A percentile compares a stretch with the other conserved stretches of the same genome.
These are phyloP conservation scores for Penicillium sp. DNA, from an alignment of 2,329 filamentous ascomycete species.

Conservation along the genomic window DNA sequence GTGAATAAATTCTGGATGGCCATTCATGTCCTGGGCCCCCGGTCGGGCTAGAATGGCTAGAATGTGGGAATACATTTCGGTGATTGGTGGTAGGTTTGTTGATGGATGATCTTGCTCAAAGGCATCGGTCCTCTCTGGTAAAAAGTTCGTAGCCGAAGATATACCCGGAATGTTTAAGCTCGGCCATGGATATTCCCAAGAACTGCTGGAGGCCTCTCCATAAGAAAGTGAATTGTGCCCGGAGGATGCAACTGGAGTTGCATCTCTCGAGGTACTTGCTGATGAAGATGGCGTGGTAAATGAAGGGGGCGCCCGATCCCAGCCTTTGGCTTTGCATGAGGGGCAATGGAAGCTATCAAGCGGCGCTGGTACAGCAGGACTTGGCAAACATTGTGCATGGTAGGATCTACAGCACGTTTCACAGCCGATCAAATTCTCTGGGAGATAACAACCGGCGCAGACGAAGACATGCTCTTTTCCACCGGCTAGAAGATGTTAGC, in stretches of 20 bases:
- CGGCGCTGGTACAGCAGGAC: background rate
- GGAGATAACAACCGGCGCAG: slow-evolving; percentile 31
- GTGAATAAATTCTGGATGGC: slow-evolving; percentile 20
- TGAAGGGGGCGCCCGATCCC: slow-evolving; percentile 23
- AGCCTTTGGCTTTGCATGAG: slow-evolving; percentile 27
- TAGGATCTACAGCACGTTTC: slow-evolving; percentile 37
- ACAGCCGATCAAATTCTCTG: slow-evolving; percentile 30
- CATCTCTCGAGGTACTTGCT: background rate
- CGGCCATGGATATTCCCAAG: background rate
- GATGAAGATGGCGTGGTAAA: background rate
- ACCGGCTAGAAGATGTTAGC: slow-evolving; percentile 23
- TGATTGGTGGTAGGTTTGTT: slow-evolving; percentile 7
- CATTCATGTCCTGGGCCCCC: slow-evolving; percentile 6
- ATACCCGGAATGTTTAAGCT: background rate
- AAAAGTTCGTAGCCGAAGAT: background rate
- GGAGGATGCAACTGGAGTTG: background rate
- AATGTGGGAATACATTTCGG: slow-evolving; percentile 18
- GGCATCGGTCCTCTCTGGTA: background rate
- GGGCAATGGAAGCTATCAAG: slow-evolving; percentile 29
- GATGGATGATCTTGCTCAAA: background rate
- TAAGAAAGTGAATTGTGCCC: background rate
- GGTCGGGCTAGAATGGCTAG: slow-evolving; percentile 14
- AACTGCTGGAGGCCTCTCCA: background rate
- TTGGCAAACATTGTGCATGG: slow-evolving; percentile 28
- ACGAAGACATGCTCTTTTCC: slow-evolving; percentile 36